Base-by-base conservation (phyloP, 192 early-diverging fungal genomes). In the Podila epigama region DNA sequence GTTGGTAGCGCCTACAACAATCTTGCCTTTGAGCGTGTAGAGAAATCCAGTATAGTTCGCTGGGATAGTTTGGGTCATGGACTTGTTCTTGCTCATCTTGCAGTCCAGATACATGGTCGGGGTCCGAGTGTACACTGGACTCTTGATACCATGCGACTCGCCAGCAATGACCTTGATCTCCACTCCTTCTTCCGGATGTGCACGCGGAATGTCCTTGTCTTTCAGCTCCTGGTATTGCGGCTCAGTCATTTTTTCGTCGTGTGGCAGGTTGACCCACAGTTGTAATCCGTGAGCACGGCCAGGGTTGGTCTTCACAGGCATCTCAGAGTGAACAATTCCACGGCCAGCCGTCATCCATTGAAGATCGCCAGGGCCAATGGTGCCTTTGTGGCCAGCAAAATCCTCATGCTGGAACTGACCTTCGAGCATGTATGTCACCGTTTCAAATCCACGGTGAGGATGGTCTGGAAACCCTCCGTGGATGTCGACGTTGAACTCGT, bases 161-260 rank as follows among this genome's bases (percentile, higher is more conserved):
- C 95, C 95, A 10, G 94, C 93, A 66, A 94, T 93, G 56, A 96
- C 92, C 66, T 90, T 92, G 80, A 94, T 89, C n/a, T 58, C 36
- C 1, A 85, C 66, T 42, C 82, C 84, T 20, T 79, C 77, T 53
- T 86, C 85, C 18, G 83, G 79, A 16, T 59, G 56, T 22, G 86
- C 91, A 35, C 83, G 78, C 27, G 89, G 87, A 15, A 95, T 89
- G 12, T 91, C 69, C 33, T 81, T 79, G 32, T 81, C 84, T 9
- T 81, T 81, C 22, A 91, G 82, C 36, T 92, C 92, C 69, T 90
- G 87, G 58, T 92, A 92, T 28, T 81, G 82, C 0, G 91, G 91
- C 32, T 84, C 82, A 36, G 67, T 78, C 85, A 89, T 86, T 80
- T 92, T 92, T 61, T 91, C 81, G 69, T 88, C 88, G 4, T 81